Evolutionary conservation across 441 rosid species (phyloP), one percentile per base, ranked within the genome.

Genomic region (Populus hybrid): DNA sequence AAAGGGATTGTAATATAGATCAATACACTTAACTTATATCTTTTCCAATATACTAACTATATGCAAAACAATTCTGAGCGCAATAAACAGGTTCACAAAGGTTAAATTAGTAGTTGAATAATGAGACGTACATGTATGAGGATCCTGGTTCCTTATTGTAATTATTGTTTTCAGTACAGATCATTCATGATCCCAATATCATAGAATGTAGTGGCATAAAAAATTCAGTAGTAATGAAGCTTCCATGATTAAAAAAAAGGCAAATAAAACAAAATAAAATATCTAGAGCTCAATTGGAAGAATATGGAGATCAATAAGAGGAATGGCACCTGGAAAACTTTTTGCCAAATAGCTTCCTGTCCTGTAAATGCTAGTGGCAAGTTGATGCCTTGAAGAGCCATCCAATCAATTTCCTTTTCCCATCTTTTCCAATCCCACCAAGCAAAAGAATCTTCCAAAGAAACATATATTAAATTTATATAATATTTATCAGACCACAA

Each of bases 351-450:
- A 81, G 94, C 83, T 81, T 90, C 94, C 82, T 92, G 96, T 42
- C 94, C 93, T 11, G 94, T 90, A 84, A 90, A 92, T 76, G 94
- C 96, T 80, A 92, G 83, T 2, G 93, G 96, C 76, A 92, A 77
- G 79, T 92, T 90, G 87, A 92, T 83, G 35, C 96, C 94, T 71
- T 90, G 94, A 80, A 92, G 86, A 81, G 94, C 94, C 96, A 92
- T 90, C 96, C 96, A 89, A 78, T 92, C 96, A 75, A 92, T 89
- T 86, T 92, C 92, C 65, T 87, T 86, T 84, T 89, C 94, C 94
- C 94, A 90, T 85, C 96, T 89, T 88, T 78, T 81, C 96, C 94
- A 90, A 81, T 88, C 90, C 94, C 96, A 92, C 94, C 94, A 92
- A 72, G 93, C 90, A 84, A 88, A 92, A 76, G 96, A 81, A 85